These are phyloP conservation scores for Stagonosporopsis cucurbitacearum DNA, from an alignment of 2,329 filamentous ascomycete genomes.

Conservation along the genomic window DNA sequence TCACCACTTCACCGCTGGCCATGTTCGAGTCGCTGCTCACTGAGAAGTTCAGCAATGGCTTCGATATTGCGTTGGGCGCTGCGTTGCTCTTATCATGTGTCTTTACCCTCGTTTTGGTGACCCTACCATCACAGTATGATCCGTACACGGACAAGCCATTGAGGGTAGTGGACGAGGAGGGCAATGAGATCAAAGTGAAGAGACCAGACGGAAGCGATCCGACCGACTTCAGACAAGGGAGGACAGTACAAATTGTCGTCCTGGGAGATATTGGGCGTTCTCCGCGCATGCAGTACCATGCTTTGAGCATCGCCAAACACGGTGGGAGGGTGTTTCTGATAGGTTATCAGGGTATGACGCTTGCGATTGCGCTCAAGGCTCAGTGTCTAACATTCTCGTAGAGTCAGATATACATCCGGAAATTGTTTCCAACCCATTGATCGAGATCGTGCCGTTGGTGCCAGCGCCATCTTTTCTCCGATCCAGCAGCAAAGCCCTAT, in stretches of 20 bases:
- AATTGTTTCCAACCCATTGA: conserved; percentile 70
- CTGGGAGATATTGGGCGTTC: conserved; percentile 94
- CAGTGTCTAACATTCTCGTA: conserved; percentile 33
- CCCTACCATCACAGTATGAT: conserved; percentile 61
- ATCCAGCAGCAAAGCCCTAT: conserved; percentile 73
- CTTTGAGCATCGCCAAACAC: conserved; percentile 84
- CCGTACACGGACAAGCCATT: conserved; percentile 44
- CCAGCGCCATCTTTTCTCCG: conserved; percentile 71
- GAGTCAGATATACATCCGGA: conserved; percentile 85
- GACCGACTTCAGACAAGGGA: conserved; percentile 44
- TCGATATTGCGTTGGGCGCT: conserved; percentile 51
- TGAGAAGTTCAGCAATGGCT: conserved; percentile 31
- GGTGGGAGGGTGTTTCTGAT: conserved; percentile 83
- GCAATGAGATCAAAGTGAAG: conserved; percentile 29
- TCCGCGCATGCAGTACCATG: conserved; percentile 98
- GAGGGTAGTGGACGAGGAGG: conserved; percentile 32
- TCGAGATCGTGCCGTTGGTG: conserved; percentile 74
- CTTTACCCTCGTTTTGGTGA: conserved; percentile 59
- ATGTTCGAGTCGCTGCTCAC: conserved; percentile 45
- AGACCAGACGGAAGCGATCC: conserved; percentile 31
- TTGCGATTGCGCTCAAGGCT: background rate
- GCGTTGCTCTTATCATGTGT: conserved; percentile 53
- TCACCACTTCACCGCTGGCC: conserved; percentile 15
- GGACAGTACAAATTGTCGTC: conserved; percentile 81
- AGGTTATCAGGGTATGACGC: conserved; percentile 75